These are phyloP conservation scores for Irpex lacteus DNA, from an alignment of 1,284 basidiomycete genomes.

Conservation along the genomic window DNA sequence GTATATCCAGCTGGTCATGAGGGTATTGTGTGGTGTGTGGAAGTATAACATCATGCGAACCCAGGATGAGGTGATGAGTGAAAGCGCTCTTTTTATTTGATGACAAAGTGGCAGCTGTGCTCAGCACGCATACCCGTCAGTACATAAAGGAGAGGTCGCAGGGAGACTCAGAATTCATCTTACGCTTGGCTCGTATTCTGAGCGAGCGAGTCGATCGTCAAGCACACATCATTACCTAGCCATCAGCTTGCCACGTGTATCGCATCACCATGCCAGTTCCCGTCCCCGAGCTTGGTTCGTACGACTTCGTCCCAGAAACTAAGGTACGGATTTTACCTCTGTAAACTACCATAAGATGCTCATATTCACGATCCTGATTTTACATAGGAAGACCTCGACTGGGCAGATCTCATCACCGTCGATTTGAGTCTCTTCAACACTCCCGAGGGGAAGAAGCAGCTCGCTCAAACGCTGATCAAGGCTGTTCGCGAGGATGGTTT, in stretches of 20 bases:
- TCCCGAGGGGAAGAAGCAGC: slow-evolving; percentile 43
- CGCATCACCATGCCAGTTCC: slow-evolving; percentile 33
- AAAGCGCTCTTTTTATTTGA: neutral
- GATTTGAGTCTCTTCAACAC: slow-evolving; percentile 43
- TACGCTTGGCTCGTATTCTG: too few relatives aligned
- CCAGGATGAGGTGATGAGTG: slow-evolving; percentile 16
- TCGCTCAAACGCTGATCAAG: slow-evolving; percentile 36
- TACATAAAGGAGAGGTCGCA: neutral
- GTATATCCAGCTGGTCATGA: neutral
- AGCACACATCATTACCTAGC: neutral
- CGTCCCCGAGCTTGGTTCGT: slow-evolving; percentile 38
- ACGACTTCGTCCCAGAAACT: slow-evolving; percentile 45
- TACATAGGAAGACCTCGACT: slow-evolving; percentile 40
- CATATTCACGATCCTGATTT: neutral
- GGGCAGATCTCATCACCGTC: slow-evolving; percentile 50
- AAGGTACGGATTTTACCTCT: slow-evolving; percentile 33
- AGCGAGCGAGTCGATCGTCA: neutral
- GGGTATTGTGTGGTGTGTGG: neutral
- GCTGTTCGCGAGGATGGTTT: slow-evolving; percentile 43
- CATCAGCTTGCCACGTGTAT: neutral
- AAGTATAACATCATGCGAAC: slow-evolving; percentile 15
- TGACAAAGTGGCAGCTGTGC: neutral
- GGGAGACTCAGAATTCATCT: neutral
- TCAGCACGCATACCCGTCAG: neutral
- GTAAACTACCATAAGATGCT: neutral